Evolutionary conservation across 148 eudicot genomes (phyloP), one percentile per base, ranked within the genome.

Genomic region (Persicaria tinctoria): DNA sequence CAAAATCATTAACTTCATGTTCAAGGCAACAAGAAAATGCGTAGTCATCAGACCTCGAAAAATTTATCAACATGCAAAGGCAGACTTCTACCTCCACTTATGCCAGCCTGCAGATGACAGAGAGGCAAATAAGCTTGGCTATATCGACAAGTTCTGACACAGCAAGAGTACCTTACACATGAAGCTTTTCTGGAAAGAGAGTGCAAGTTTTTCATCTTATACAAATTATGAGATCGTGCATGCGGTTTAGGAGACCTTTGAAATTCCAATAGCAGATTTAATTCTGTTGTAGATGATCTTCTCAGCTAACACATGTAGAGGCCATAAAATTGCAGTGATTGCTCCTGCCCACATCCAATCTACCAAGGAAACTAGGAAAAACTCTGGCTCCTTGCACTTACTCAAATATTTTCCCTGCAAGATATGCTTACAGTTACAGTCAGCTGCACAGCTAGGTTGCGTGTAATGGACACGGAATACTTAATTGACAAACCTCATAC

Each of bases 31-130:
- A 32, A 53, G 44, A 74, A 68, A 53, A 54, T 74, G 70, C 38
- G 74, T 49, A 78, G 71, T 50, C 77, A 73, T 70, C 78, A 63
- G 57, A 95, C 98, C 98, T 95, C 98, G 74, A 90, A 95, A 77
- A 95, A 95, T 72, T 74, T 87, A 90, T 95, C 98, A 45, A 95
- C 82, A 80, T 95, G 87, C 63, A 85, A 56, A 66, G 98, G 91
- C 83, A 95, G 80, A 82, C 88, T 95, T 79, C 98, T 96, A 68
- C 98, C 98, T 78, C 98, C 98, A 83, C 96, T 90, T 77, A 95
- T 78, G 78, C 91, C 96, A 73, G 97, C 97, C 98, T 95, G 90
- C 74, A 80, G 13, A 78, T 70, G 50, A 50, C 75, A 81, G 27
- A 13, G 41, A 32, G 41, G 41, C 41, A 1, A 32, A 32, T 32